Evolutionary conservation across 768 basidiomycete genomes (phyloP).

Genomic region (Mycena sanguinolenta): DNA sequence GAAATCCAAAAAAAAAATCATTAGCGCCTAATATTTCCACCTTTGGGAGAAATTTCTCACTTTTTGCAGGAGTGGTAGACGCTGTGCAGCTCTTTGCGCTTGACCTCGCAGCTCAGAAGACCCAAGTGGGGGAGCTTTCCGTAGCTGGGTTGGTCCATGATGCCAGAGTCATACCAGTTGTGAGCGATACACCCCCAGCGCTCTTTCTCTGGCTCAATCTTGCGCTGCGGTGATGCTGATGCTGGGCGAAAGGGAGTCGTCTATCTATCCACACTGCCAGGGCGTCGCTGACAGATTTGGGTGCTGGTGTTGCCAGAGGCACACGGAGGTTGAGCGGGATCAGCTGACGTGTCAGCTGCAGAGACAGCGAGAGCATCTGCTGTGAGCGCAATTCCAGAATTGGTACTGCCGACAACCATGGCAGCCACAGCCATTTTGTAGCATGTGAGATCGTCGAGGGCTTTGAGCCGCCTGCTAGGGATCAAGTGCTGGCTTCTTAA

Average conservation of each 20-base stretch:
- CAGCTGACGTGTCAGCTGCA: constrained; percentile 53
- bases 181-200: constrained; percentile 90
- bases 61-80: constrained; percentile 97
- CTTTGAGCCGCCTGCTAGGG: constrained; percentile 95
- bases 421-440: constrained; percentile 96
- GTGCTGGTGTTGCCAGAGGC: constrained; percentile 36
- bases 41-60: constrained; percentile 55
- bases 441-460: constrained; percentile 94
- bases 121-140: constrained; percentile 94
- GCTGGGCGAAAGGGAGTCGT: constrained; percentile 78
- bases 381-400: constrained; percentile 62
- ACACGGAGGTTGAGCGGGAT: constrained; percentile 29
- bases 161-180: constrained; percentile 92
- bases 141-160: constrained; percentile 91
- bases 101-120: constrained; percentile 84
- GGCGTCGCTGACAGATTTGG: constrained; percentile 63
- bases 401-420: constrained; percentile 70
- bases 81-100: constrained; percentile 84
- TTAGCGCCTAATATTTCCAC: constrained; percentile 1
- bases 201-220: constrained; percentile 92
- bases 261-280: constrained; percentile 69
- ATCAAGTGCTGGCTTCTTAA: too few relatives aligned
- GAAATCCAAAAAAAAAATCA: constrained; percentile 13
- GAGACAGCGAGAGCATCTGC: constrained; percentile 69
- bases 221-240: constrained; percentile 89